These are phyloP conservation scores for Anthostomella pinea DNA, from an alignment of 2,329 filamentous ascomycete species.

Conservation along the genomic window DNA sequence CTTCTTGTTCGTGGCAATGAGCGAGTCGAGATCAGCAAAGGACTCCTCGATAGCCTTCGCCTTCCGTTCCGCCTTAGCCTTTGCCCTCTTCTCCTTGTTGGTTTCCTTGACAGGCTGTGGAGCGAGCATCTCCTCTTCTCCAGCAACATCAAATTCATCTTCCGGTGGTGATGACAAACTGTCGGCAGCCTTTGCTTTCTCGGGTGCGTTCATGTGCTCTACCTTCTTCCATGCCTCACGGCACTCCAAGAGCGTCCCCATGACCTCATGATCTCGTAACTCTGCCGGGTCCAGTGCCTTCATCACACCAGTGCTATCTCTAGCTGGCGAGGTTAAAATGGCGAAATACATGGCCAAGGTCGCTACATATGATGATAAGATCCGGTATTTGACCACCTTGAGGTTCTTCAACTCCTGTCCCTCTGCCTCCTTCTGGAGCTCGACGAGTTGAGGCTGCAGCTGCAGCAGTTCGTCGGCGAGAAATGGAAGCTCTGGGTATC, in stretches of 20 bases:
- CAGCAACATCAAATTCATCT: conserved; percentile 32
- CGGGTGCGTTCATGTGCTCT: conserved; percentile 58
- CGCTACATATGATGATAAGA: conserved; percentile 81
- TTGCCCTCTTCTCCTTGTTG: conserved; percentile 33
- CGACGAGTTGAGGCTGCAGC: conserved; percentile 64
- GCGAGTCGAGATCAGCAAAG: conserved; percentile 65
- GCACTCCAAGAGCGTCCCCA: conserved; percentile 78
- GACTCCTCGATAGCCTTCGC: conserved; percentile 66
- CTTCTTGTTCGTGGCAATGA: conserved; percentile 49
- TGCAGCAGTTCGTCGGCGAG: conserved; percentile 75
- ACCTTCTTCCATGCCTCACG: conserved; percentile 77
- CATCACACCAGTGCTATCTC: conserved; percentile 50
- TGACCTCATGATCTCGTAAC: conserved; percentile 84
- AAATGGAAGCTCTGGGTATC: conserved; percentile 91
- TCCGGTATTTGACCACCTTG: conserved; percentile 71
- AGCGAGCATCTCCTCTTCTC: conserved; percentile 32
- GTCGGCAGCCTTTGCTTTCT: conserved; percentile 21
- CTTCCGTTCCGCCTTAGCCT: conserved; percentile 37
- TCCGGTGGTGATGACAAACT: conserved; percentile 23
- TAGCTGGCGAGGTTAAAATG: conserved; percentile 76
- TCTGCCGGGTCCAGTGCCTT: conserved; percentile 72
- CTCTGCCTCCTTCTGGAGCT: conserved; percentile 57
- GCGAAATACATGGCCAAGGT: conserved; percentile 92
- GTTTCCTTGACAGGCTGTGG: conserved; percentile 20
- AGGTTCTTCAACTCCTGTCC: conserved; percentile 50